Evolutionary conservation across 257 asterid genomes (phyloP), one percentile per base, ranked within the genome.

Genomic region (Sherardia arvensis): DNA sequence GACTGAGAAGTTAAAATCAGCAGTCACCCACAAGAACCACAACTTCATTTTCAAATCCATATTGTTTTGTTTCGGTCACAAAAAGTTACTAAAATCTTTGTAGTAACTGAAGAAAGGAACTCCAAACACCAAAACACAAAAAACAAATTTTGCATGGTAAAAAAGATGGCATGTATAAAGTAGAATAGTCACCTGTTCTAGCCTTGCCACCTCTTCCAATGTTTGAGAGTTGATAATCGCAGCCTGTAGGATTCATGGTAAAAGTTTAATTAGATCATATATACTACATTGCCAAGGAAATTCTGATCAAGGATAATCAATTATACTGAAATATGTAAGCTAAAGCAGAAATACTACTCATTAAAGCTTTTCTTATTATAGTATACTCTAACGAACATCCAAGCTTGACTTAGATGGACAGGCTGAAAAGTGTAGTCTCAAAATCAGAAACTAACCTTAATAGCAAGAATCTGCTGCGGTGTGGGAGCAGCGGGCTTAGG

Each of bases 171-270:
- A 12, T 6, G 15, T 49, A 49, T 5, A 32, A 60, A 26, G 10
- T 26, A 59, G 66, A 32, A 74, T 66, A 59, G 66, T 76, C 64
- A 88, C 99, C 99, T 93, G 95, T 78, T 93, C 99, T 74, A 93
- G 99, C 81, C 95, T 85, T 56, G 99, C 95, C 73, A 93, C 97
- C 81, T 93, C 96, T 80, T 93, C 99, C 51, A 93, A 95, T 67
- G 99, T 87, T 78, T 90, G 96, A 55, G 99, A 84, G 74, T 90
- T 93, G 71, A 84, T 86, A 72, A 93, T 93, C 69, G 99, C 99
- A 84, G 99, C 97, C 97, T 93, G 89, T 81, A 81, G 3, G 1
- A 66, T 59, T 61, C 62, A 66, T 30, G 65, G n/a, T 59, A 73
- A 33, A 68, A 14, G 25, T 62, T 61, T 40, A 23, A 64, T 1